Base-by-base conservation (phyloP, 495 filamentous ascomycete genomes). In the Tuber calosporum region DNA sequence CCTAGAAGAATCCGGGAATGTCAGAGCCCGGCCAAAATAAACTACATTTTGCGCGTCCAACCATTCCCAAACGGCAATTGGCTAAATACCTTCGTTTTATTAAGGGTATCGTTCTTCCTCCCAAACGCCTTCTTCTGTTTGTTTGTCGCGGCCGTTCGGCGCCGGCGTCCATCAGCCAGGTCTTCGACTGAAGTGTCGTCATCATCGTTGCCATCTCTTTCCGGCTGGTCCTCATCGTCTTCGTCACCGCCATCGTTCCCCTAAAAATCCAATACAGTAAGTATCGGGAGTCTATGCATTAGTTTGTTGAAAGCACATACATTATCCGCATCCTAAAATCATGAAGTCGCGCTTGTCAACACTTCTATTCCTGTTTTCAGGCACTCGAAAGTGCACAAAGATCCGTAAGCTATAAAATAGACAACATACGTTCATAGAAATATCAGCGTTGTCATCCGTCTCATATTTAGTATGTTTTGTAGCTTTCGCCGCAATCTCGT, bases 61-160 rank as follows among this genome's bases (percentile, higher is more conserved):
- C 43, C 41, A 72, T 74, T 41, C 53, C 36, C 53, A 78, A 67
- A 38, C 42, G 34, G 62, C 41, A 26, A 45, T 45, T 37, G 34
- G 11, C 71, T 36, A 62, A 34, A 53, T 88, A 96, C 93, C 88
- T 97, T 97, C 42, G 90, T 93, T 80, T 94, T 91, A 79, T 93
- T 93, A 40, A 99, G 82, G 42, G 88, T 86, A 78, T 94, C 91
- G 78, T 97, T 95, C 83, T 99, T 97, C 85, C 94, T 96, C 77
- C 93, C 93, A 79, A 97, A 91, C 37, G 97, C 90, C 80, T 88
- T 96, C 82, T 96, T 91, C 68, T 94, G 91, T 79, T 97, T 85
- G 80, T 93, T 89, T 67, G 92, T 93, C 66, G 89, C 94, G 80
- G 97, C 92, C 58, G 92, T 90, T 70, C 93, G 88, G 79, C 90